Evolutionary conservation across 139 green algal species (phyloP), one percentile per base, ranked within the genome.

Genomic region (Coelastrella sp.): DNA sequence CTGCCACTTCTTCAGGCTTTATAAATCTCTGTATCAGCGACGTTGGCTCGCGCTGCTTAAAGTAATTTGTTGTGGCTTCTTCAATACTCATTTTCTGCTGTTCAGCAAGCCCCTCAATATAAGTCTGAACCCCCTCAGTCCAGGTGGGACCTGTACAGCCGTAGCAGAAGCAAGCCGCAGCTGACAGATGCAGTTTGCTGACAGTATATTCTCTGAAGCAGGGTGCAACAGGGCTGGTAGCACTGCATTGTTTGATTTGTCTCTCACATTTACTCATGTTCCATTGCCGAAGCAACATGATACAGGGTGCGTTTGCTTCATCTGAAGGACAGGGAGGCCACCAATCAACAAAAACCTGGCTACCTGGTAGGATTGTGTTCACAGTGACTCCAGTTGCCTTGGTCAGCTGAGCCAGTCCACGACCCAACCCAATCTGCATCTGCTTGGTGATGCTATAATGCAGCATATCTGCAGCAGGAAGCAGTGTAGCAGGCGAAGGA

Each of bases 21-120:
- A 91, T 68, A 63, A 91, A 87, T 20, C 88, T 70, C 78, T 88
- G 88, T n/a, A 87, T 68, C 78, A 91, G 88, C 9, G 88, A 91
- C 7, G 49, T 85, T 27, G 75, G 87, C 57, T 85, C 76, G 6
- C 25, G 24, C 87, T 85, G 17, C 0, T 74, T 78, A 56, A 90
- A 85, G 61, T 87, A 85, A 15, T 82, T 76, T 25, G 11, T 65
- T 12, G 75, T 74, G 11, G 66, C 76, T 14, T 80, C 24, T n/a
- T 90, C 75, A 8, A 83, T 12, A 24, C 35, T 85, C 11, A 58
- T 22, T 10, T 63, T 49, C 12, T 61, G 58, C 76, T 90, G 75
- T 12, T 75, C 22, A 60, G 87, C 76, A 8, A 90, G 73, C 68
- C 84, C 84, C 8, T 59, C 68, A 6, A 89, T 82, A 35, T 89